Evolutionary conservation across 2,329 filamentous ascomycete genomes (phyloP), one percentile per base, ranked within the genome.

Genomic region (Paradendryphiella salina): DNA sequence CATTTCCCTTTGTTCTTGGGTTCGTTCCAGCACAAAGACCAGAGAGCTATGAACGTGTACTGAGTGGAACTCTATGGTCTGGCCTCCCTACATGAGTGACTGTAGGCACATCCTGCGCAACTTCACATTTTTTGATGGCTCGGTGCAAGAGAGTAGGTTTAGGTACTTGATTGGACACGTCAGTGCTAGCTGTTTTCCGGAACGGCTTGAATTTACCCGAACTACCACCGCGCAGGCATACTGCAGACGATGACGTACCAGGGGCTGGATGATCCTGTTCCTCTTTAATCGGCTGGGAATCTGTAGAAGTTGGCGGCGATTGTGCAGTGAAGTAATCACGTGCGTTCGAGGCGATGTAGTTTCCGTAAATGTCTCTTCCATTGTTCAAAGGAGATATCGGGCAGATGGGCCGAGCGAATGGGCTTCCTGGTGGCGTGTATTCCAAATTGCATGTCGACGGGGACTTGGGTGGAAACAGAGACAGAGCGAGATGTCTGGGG

Each of bases 281-380:
- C 5, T 40, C 7, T 0, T 13, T 15, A 3, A 26, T n/a, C 10
- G 20, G 28, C 8, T 10, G 39, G 20, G 21, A 7, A 5, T 23
- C 17, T 14, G 15, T 18, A 1, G 20, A 29, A 8, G 21, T 39
- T 5, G 37, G 5, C 14, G 17, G 21, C 1, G 41, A 32, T 10
- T 51, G 21, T 17, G 36, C 13, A 15, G 37, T 31, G 17, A 44
- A 29, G 9, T 56, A 53, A 15, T 60, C 49, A 7, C 20, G 46
- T n/a, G 13, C 40, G 15, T 52, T 56, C 5, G 57, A 58, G 23
- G 52, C 31, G 26, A 56, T 58, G 18, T 46, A 46, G 15, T 60
- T 60, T 10, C 57, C 57, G 32, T 58, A 58, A 18, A 26, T 41
- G 23, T 60, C 50, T 17, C 57, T 48, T 14, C 57, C 57, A 23